Base-by-base conservation (phyloP, 371 early-diverging fungal species). In the Mucor sp. region DNA sequence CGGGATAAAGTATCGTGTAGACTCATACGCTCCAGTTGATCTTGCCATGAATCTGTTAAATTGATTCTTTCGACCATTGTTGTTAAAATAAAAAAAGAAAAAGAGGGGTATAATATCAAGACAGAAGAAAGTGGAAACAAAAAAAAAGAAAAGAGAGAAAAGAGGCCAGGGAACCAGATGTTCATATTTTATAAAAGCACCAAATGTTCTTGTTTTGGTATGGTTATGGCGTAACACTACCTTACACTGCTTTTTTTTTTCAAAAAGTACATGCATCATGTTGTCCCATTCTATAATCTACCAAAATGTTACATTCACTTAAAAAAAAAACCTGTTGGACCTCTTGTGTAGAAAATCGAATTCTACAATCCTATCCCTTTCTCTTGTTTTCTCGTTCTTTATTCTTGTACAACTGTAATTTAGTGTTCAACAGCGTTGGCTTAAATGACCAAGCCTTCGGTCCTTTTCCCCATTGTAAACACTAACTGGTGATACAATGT, bases 1-100 rank as follows among this genome's bases (percentile, higher is more conserved):
- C 41, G 64, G 21, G 64, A 33, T 19, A 64, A 30, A 41, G 57
- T n/a, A 32, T 64, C 64, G 12, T 64, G 58, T 43, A 64, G 28
- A 44, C 44, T 57, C 32, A 64, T 32, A 23, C 43, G 57, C 15
- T 64, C 58, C 12, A 64, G 30, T 15, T 43, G 32, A 19, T 58
- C 19, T 14, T 57, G 44, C 64, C 64, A 60, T 37, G 58, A 56
- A 30, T 32, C 32, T 30, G 59, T 11, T 19, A 59, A 28, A 32
- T 48, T 58, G 12, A 64, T 56, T 23, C 33, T 33, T 59, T 43
- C 65, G 41, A 28, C 58, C 65, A 64, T 65, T 15, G 3, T 11
- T 23, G 15, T 55, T n/a, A n/a, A n/a, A n/a, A n/a, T n/a, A n/a
- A n/a, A n/a, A 62, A 63, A 63, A 37, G 15, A 23, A 63, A 53